phyloP scores from a whole-genome alignment of 2,329 filamentous ascomycete species.

The Leptographium lundbergii region DNA sequence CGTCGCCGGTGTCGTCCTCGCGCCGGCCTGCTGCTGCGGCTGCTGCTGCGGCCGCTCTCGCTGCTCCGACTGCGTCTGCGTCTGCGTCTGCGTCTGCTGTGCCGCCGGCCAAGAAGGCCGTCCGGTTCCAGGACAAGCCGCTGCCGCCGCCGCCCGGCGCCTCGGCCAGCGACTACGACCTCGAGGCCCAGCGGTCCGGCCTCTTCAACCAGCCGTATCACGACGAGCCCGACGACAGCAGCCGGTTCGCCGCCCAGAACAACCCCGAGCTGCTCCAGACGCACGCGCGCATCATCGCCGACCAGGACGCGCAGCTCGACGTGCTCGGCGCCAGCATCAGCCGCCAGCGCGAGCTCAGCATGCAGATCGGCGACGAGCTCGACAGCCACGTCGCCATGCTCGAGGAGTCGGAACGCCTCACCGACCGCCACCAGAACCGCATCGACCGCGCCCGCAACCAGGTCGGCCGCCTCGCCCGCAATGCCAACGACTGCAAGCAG shows the following conservation, averaged over 20 bases:
- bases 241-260: slow-evolving; percentile 22
- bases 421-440: slow-evolving; percentile 67
- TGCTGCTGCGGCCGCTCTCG: too few species aligned
- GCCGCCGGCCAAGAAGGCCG: slow-evolving; percentile 44
- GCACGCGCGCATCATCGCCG: slow-evolving; percentile 66
- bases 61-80: too few species aligned
- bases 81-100: slow-evolving; percentile 20
- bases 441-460: slow-evolving; percentile 63
- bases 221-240: slow-evolving; percentile 49
- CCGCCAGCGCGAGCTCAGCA: slow-evolving; percentile 80
- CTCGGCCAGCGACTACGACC: slow-evolving; percentile 38
- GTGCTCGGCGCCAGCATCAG: slow-evolving; percentile 73
- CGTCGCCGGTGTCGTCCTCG: slow-evolving; percentile 22
- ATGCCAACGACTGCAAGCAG: slow-evolving; percentile 76
- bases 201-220: slow-evolving; percentile 48
- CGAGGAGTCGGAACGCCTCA: slow-evolving; percentile 74
- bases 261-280: slow-evolving; percentile 83
- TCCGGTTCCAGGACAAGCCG: slow-evolving; percentile 65
- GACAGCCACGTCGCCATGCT: slow-evolving; percentile 81
- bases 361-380: slow-evolving; percentile 92
- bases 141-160: slow-evolving; percentile 24
- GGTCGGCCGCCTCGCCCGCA: slow-evolving; percentile 58
- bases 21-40: slow-evolving; percentile 13
- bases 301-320: slow-evolving; percentile 93
- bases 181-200: slow-evolving; percentile 19